These are phyloP conservation scores for Fusarium abutilonis DNA, from an alignment of 2,329 filamentous ascomycete genomes.

Conservation along the genomic window DNA sequence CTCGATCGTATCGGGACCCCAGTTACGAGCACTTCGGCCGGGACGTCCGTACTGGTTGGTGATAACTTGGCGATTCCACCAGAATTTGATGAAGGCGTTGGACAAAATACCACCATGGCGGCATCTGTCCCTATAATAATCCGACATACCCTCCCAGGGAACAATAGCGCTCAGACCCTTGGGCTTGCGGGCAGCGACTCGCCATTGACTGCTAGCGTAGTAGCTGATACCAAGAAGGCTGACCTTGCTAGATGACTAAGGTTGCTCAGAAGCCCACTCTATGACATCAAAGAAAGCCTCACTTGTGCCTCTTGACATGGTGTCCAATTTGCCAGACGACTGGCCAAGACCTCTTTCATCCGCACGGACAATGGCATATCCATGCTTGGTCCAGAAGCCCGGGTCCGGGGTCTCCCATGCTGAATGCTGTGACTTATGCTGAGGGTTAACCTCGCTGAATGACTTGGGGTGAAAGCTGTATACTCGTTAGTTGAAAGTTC, in stretches of 20 bases:
- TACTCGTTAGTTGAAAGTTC: not conserved
- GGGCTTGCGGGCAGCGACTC: constrained; percentile 58
- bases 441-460: constrained; percentile 61
- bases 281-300: constrained; percentile 61
- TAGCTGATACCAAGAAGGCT: constrained; percentile 60
- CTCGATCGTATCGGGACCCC: constrained; percentile 66
- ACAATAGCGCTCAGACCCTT: constrained; percentile 59
- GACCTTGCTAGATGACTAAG: constrained; percentile 60
- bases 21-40: constrained; percentile 60
- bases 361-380: constrained; percentile 65
- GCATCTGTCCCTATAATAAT: constrained; percentile 66
- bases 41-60: constrained; percentile 73
- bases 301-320: constrained; percentile 59
- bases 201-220: constrained; percentile 60
- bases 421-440: constrained; percentile 63
- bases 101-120: constrained; percentile 70
- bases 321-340: constrained; percentile 58
- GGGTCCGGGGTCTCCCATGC: constrained; percentile 70
- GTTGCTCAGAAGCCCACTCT: constrained; percentile 58
- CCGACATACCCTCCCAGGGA: constrained; percentile 63
- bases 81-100: constrained; percentile 61
- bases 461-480: constrained; percentile 52
- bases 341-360: constrained; percentile 62
- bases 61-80: constrained; percentile 45
- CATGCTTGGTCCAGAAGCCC: constrained; percentile 63